Conservation (phyloP, 805 yeast species). For the Debaryomyces maramus region DNA sequence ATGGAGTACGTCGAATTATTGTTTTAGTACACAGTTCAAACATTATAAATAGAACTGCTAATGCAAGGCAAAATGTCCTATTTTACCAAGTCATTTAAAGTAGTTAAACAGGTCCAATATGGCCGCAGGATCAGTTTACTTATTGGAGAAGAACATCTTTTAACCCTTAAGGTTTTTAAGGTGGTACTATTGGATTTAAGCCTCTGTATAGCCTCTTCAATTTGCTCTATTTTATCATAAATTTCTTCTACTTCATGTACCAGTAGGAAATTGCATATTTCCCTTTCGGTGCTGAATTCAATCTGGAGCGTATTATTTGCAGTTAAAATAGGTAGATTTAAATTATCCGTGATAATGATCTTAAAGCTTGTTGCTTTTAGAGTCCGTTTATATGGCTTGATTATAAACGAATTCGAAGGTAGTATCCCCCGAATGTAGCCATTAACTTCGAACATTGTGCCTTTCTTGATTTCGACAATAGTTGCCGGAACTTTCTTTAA, state of each 20-base stretch:
- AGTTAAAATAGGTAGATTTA: background rate
- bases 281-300: slow-evolving; percentile 23
- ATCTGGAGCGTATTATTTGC: slow-evolving; percentile 10
- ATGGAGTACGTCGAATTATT: too few relatives aligned
- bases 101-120: slow-evolving; percentile 16
- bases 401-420: slow-evolving; percentile 21
- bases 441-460: slow-evolving; percentile 16
- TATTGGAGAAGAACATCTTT: slow-evolving; percentile 4
- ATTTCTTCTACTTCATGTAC: slow-evolving; percentile 15
- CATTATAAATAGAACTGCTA: background rate
- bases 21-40: too few relatives aligned
- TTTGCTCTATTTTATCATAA: slow-evolving; percentile 7
- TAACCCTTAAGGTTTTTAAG: slow-evolving; percentile 3
- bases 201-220: slow-evolving; percentile 7
- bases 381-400: slow-evolving; percentile 31
- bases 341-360: slow-evolving; percentile 16
- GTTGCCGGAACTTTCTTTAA: slow-evolving; percentile 8
- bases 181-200: slow-evolving; percentile 3
- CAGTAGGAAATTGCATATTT: slow-evolving; percentile 26
- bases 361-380: slow-evolving; percentile 26
- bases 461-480: slow-evolving; percentile 11
- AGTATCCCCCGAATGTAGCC: slow-evolving; percentile 17
- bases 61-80: background rate
- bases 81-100: slow-evolving; percentile 10
- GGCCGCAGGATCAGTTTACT: slow-evolving; percentile 5